These are phyloP conservation scores for Coemansia sp. DNA, from an alignment of 192 early-diverging fungal genomes.

Conservation along the genomic window DNA sequence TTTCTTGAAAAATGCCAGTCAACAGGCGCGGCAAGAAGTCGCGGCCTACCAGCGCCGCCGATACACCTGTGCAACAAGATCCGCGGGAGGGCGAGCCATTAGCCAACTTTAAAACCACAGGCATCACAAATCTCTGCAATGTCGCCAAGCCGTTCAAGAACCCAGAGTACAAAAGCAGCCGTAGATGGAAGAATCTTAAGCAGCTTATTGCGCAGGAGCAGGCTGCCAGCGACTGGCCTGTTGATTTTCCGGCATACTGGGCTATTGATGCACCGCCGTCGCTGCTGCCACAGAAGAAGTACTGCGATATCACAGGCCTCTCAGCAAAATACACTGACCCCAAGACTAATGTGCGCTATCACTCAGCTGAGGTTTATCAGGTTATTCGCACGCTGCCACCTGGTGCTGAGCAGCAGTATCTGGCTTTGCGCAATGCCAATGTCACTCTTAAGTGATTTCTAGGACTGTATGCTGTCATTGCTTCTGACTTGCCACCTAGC, in stretches of 20 bases:
- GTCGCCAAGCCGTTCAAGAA: conserved; percentile 75
- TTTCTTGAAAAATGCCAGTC: conserved; percentile 24
- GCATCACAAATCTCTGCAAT: conserved; percentile 43
- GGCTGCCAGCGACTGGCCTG: conserved; percentile 52
- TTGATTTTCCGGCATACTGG: conserved; percentile 73
- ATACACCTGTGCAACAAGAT: conserved; percentile 35
- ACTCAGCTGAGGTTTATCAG: conserved; percentile 79
- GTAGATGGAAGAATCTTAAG: conserved; percentile 77
- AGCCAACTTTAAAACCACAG: conserved; percentile 32
- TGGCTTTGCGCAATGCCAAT: conserved; percentile 74
- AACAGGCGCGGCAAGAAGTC: conserved; percentile 47
- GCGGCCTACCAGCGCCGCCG: conserved; percentile 47
- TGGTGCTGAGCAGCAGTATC: conserved; percentile 77
- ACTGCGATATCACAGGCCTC: conserved; percentile 88
- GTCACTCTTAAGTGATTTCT: conserved; percentile 63
- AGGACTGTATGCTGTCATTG: neutral
- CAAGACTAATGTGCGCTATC: conserved; percentile 78
- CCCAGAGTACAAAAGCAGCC: conserved; percentile 59
- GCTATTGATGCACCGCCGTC: conserved; percentile 83
- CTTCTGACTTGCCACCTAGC: neutral
- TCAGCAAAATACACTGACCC: conserved; percentile 86
- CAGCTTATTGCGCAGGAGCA: conserved; percentile 77
- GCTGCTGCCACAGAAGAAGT: conserved; percentile 79
- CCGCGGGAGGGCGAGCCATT: conserved; percentile 36
- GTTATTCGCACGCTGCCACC: conserved; percentile 68